Evolutionary conservation across 768 basidiomycete genomes (phyloP).

Genomic region (Tephrocybe sp.): DNA sequence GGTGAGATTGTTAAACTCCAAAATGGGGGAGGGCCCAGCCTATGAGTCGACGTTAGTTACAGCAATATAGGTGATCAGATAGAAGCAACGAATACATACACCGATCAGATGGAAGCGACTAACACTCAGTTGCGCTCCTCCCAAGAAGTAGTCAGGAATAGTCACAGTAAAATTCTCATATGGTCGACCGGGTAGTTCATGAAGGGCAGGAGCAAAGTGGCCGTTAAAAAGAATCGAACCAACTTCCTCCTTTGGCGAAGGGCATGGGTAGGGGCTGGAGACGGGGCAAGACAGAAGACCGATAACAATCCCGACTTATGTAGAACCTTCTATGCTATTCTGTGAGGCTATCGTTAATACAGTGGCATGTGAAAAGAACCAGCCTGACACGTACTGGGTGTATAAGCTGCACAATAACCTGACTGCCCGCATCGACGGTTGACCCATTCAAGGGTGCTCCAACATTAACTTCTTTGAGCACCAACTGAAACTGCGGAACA

Average conservation of each 20-base stretch:
- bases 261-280: slow-evolving; percentile 18
- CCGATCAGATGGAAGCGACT: slow-evolving; percentile 33
- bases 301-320: slow-evolving; percentile 44
- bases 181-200: slow-evolving; percentile 29
- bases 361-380: background rate
- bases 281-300: slow-evolving; percentile 37
- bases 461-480: slow-evolving; percentile 28
- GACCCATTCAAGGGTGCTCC: slow-evolving; percentile 28
- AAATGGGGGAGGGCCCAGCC: slow-evolving; percentile 26
- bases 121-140: slow-evolving; percentile 26
- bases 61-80: background rate
- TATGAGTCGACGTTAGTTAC: slow-evolving; percentile 4
- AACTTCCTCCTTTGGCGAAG: slow-evolving; percentile 24
- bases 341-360: slow-evolving; percentile 13
- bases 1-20: slow-evolving; percentile 27
- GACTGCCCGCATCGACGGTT: slow-evolving; percentile 25
- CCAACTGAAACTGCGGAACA: slow-evolving; percentile 7
- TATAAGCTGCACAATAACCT: slow-evolving; percentile 35
- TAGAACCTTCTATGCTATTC: slow-evolving; percentile 38
- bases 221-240: slow-evolving; percentile 45
- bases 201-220: slow-evolving; percentile 32
- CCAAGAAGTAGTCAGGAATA: slow-evolving; percentile 24
- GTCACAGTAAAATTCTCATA: slow-evolving; percentile 47
- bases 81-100: slow-evolving; percentile 16
- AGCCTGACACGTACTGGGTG: slow-evolving; percentile 30